Percentiles rank a stretch among this genome's conserved stretches.
These are phyloP conservation scores for Dothistroma pini DNA, from an alignment of 2,329 filamentous ascomycete species.

Conservation along the genomic window DNA sequence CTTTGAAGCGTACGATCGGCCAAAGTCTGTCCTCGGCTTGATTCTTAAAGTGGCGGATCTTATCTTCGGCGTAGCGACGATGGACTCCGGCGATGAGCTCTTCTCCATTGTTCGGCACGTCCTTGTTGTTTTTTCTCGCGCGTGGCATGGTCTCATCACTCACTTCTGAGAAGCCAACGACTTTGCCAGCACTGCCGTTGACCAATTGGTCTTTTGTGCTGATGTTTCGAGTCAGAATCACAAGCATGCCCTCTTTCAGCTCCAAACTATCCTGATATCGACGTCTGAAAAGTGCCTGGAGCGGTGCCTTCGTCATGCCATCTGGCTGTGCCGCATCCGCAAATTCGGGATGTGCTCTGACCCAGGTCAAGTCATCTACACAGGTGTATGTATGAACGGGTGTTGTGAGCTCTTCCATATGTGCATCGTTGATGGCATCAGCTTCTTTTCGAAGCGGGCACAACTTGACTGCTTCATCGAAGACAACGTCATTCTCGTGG, in stretches of 20 bases:
- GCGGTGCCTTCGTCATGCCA: conserved; percentile 3
- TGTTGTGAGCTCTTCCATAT: conserved; percentile 29
- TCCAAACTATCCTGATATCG: conserved; percentile 5
- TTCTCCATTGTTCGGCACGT: not conserved
- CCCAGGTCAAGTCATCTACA: conserved; percentile 14
- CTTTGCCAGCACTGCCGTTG: conserved; percentile 48
- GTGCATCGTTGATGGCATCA: conserved; percentile 23
- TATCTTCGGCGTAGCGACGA: conserved; percentile 4
- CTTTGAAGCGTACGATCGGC: conserved; percentile 53
- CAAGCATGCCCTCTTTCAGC: conserved; percentile 32
- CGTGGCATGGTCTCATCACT: not conserved
- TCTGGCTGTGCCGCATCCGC: not conserved
- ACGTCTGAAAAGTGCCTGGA: conserved; percentile 6
- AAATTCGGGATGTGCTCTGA: conserved; percentile 3
- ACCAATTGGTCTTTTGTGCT: conserved; percentile 41
- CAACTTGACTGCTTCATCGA: conserved; percentile 44
- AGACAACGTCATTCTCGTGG: conserved; percentile 40
- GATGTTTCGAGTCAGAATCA: conserved; percentile 53
- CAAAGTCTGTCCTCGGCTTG: conserved; percentile 19
- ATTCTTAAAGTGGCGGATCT: conserved; percentile 3
- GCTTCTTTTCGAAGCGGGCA: conserved; percentile 37
- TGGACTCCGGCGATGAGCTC: conserved; percentile 9
- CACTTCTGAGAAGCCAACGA: conserved; percentile 37
- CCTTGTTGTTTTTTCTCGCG: not conserved
- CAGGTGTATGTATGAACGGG: conserved; percentile 12